These are phyloP conservation scores for Mycena latifolia DNA, from an alignment of 768 basidiomycete genomes.

Conservation along the genomic window DNA sequence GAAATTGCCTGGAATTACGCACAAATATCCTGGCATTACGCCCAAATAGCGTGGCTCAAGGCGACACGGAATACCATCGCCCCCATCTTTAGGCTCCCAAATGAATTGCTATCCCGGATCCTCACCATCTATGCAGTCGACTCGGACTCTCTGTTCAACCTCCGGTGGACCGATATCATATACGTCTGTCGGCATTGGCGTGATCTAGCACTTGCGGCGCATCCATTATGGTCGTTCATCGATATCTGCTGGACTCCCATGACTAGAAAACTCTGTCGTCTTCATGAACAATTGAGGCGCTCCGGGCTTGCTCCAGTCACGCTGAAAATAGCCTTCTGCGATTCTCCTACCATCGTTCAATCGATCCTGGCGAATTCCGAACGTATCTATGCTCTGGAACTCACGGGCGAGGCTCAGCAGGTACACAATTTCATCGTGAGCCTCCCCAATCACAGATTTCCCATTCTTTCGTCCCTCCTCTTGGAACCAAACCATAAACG, in stretches of 20 bases:
- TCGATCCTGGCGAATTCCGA: background rate
- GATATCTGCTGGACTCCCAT: too few relatives aligned
- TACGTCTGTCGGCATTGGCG: too few relatives aligned
- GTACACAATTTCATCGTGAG: background rate
- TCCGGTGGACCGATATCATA: too few relatives aligned
- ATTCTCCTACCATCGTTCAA: background rate
- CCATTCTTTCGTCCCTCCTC: conserved; percentile 11
- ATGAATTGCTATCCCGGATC: too few relatives aligned
- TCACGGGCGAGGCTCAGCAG: background rate
- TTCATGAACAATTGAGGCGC: background rate
- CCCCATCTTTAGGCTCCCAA: too few relatives aligned
- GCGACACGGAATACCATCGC: too few relatives aligned
- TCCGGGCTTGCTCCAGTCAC: conserved; percentile 11
- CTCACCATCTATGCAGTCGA: too few relatives aligned
- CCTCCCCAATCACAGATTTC: background rate
- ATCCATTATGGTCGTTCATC: too few relatives aligned
- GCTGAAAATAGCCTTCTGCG: background rate
- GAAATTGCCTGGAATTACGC: background rate
- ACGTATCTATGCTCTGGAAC: background rate
- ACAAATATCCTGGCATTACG: background rate
- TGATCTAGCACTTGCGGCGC: too few relatives aligned
- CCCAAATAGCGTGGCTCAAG: too few relatives aligned
- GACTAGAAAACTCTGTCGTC: background rate
- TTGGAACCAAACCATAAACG: background rate
- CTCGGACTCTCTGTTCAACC: too few relatives aligned